phyloP scores from a whole-genome alignment of 75 land plant genomes.

The Gnetum montanum region DNA sequence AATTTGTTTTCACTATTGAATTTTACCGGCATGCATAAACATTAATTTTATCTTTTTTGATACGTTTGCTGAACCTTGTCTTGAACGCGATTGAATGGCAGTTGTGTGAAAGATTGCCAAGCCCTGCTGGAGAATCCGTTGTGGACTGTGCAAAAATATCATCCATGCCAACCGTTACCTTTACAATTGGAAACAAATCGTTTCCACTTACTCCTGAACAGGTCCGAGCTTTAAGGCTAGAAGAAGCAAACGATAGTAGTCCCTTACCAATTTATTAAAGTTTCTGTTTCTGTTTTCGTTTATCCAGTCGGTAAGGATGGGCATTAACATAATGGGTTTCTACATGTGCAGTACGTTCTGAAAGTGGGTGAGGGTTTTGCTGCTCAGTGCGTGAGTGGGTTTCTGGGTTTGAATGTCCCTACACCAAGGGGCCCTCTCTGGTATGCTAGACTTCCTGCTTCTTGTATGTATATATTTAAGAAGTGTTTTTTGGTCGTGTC shows the following conservation, averaged over 20 bases:
- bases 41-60: neutral
- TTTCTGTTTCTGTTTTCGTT: neutral
- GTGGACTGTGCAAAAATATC: constrained; percentile 34
- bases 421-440: constrained; percentile 45
- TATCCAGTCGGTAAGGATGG: neutral
- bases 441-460: constrained; percentile 12
- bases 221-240: constrained; percentile 16
- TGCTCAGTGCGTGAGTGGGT: constrained; percentile 45
- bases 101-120: constrained; percentile 51
- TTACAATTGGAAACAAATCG: constrained; percentile 29
- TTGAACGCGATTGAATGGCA: constrained; percentile 4
- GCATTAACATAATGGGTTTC: neutral
- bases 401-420: constrained; percentile 41
- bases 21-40: neutral
- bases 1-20: neutral
- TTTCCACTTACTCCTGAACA: constrained; percentile 42
- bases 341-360: constrained; percentile 34
- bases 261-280: neutral
- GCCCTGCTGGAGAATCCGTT: constrained; percentile 43
- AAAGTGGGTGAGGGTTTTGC: constrained; percentile 33
- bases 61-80: neutral
- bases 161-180: constrained; percentile 32
- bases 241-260: too few relatives aligned
- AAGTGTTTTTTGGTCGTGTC: neutral
- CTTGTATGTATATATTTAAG: neutral